Conservation (phyloP, 1,139 yeast species). For the Candida tropicalis region DNA sequence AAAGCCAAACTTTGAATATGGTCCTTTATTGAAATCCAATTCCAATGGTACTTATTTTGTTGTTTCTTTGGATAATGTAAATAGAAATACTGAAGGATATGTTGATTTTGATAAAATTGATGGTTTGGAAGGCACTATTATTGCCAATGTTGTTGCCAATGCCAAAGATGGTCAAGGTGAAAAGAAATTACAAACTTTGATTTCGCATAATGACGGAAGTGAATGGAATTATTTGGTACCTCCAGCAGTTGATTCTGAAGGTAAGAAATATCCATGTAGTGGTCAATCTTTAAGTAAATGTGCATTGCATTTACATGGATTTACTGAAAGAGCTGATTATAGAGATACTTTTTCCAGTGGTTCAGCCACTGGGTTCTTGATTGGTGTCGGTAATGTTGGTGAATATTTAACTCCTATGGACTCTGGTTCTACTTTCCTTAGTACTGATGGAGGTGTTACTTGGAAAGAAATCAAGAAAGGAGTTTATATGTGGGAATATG, state of each 20-base stretch:
- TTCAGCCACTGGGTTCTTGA: constrained; percentile 83
- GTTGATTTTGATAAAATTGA: constrained; percentile 89
- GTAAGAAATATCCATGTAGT: constrained; percentile 56
- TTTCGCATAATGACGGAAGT: constrained; percentile 92
- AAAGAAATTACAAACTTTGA: constrained; percentile 69
- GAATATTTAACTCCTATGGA: constrained; percentile 41
- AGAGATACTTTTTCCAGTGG: constrained; percentile 88
- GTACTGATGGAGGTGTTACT: constrained; percentile 85
- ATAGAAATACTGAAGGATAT: constrained; percentile 70
- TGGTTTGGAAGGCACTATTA: constrained; percentile 84
- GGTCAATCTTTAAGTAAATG: constrained; percentile 60
- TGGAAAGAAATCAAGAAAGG: constrained; percentile 84
- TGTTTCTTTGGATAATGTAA: constrained; percentile 69
- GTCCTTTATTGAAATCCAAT: constrained; percentile 86
- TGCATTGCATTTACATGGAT: constrained; percentile 86
- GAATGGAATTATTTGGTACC: constrained; percentile 77
- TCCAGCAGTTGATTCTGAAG: constrained; percentile 65
- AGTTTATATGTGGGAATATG: constrained; percentile 89
- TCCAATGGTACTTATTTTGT: constrained; percentile 96
- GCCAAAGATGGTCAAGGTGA: constrained; percentile 24
- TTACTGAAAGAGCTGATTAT: constrained; percentile 79
- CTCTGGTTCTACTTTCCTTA: constrained; percentile 66
- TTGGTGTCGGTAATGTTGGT: constrained; percentile 93
- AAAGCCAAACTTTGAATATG: constrained; percentile 60
- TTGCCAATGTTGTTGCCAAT: constrained; percentile 70